Conservation (phyloP, 495 filamentous ascomycete species). For the Tuber brumale region DNA sequence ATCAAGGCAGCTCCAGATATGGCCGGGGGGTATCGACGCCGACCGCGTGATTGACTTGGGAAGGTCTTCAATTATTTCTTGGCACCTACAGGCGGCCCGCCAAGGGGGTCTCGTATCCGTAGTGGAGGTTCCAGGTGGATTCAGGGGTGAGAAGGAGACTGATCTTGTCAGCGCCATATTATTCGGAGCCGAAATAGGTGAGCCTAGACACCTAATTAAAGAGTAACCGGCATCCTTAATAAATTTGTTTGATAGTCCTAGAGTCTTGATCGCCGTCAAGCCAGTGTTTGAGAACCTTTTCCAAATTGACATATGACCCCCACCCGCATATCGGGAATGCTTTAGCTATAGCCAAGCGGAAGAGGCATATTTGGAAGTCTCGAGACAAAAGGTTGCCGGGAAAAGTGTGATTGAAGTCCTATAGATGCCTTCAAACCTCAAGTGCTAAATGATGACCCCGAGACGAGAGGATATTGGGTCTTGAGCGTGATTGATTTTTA, state of each 20-base stretch:
- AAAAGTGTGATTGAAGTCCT: not conserved
- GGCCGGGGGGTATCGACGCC: slow-evolving; percentile 48
- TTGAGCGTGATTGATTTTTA: not conserved
- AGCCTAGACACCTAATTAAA: not conserved
- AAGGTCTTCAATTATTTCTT: not conserved
- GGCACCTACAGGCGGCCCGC: not conserved
- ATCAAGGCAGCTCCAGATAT: slow-evolving; percentile 52
- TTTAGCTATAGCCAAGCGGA: not conserved
- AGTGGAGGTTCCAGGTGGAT: slow-evolving; percentile 50
- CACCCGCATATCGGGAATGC: not conserved
- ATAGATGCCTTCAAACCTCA: not conserved
- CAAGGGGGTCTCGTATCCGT: not conserved
- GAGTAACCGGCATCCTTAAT: not conserved
- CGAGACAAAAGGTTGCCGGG: not conserved
- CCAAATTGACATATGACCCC: not conserved
- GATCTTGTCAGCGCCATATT: not conserved
- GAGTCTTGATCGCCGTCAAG: not conserved
- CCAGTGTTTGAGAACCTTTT: not conserved
- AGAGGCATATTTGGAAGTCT: not conserved
- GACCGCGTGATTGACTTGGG: slow-evolving; percentile 56
- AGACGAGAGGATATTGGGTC: not conserved
- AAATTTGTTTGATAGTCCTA: not conserved
- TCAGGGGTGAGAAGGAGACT: not conserved
- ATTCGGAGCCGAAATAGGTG: not conserved
- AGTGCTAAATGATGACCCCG: not conserved